Percentiles rank a stretch among this genome's conserved stretches.
phyloP scores from a whole-genome alignment of 78 protist species.

The Capsaspora owczarzaki region DNA sequence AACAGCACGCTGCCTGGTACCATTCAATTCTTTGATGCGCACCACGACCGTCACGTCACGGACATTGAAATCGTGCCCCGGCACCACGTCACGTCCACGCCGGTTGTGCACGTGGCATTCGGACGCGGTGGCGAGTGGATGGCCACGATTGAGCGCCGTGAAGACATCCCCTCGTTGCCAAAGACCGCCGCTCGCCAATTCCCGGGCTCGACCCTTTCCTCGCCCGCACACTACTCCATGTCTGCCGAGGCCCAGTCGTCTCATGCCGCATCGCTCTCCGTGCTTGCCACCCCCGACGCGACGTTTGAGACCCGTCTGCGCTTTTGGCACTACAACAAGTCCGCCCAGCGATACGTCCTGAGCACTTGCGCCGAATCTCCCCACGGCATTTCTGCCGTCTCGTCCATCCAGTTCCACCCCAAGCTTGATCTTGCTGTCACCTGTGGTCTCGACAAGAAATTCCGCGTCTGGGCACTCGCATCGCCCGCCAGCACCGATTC shows the following conservation, averaged over 20 bases:
- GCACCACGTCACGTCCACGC: background rate
- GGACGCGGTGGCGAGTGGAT: background rate
- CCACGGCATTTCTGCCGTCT: background rate
- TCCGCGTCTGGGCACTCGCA: slow-evolving; percentile 7
- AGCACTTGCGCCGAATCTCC: background rate
- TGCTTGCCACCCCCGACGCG: too few species aligned
- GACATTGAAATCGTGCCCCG: background rate
- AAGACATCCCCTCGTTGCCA: too few species aligned
- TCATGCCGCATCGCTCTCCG: background rate
- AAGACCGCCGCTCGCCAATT: too few species aligned
- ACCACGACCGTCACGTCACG: background rate
- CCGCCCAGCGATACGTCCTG: background rate
- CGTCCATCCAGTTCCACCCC: slow-evolving; percentile 4
- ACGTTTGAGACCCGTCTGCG: background rate
- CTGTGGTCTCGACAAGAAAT: background rate
- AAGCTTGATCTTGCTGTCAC: background rate
- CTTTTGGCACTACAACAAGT: too few species aligned
- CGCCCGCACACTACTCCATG: too few species aligned
- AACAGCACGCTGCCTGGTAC: background rate
- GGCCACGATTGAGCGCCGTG: slow-evolving; percentile 1
- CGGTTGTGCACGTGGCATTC: background rate
- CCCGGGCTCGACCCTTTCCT: too few species aligned
- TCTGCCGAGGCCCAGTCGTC: too few species aligned
- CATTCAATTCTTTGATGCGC: background rate
- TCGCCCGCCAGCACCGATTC: too few species aligned